phyloP scores from a whole-genome alignment of 2,329 filamentous ascomycete genomes.

The Phaeomoniella chlamydospora region DNA sequence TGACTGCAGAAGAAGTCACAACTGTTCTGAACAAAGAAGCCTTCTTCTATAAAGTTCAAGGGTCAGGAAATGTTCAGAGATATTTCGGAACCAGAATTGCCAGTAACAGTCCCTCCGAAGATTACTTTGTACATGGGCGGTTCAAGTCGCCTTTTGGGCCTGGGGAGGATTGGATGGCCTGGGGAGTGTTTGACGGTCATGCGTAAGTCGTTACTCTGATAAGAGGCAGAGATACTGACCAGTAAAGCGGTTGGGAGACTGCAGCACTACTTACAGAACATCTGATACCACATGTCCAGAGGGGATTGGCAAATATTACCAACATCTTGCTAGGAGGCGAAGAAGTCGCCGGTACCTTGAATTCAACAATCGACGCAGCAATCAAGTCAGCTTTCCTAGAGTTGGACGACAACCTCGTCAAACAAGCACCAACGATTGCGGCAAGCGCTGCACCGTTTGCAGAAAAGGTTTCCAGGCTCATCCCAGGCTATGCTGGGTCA shows the following conservation, averaged over 20 bases:
- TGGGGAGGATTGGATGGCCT: slow-evolving; percentile 15
- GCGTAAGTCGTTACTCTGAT: not conserved
- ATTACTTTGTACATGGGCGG: slow-evolving; percentile 13
- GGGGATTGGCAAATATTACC: not conserved
- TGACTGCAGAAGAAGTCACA: too few species aligned
- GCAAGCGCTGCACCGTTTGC: slow-evolving; percentile 9
- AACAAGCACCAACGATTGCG: slow-evolving; percentile 7
- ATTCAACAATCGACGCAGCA: slow-evolving; percentile 15
- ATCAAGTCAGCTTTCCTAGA: slow-evolving; percentile 24
- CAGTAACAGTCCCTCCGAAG: slow-evolving; percentile 22
- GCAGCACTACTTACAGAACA: not conserved
- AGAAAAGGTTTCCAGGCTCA: slow-evolving; percentile 16
- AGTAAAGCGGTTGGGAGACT: not conserved
- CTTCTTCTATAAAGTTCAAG: too few species aligned
- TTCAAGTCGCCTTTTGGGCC: slow-evolving; percentile 9
- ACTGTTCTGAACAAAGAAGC: too few species aligned
- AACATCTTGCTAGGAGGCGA: not conserved
- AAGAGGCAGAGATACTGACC: not conserved
- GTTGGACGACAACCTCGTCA: slow-evolving; percentile 22
- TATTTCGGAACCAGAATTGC: slow-evolving; percentile 16
- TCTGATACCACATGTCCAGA: not conserved
- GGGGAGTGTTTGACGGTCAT: slow-evolving; percentile 28
- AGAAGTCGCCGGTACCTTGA: not conserved
- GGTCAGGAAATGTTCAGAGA: too few species aligned
- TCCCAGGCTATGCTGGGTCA: slow-evolving; percentile 36